Evolutionary conservation across 2,329 filamentous ascomycete genomes (phyloP), one percentile per base, ranked within the genome.

Genomic region (Fusarium nisikadoi): DNA sequence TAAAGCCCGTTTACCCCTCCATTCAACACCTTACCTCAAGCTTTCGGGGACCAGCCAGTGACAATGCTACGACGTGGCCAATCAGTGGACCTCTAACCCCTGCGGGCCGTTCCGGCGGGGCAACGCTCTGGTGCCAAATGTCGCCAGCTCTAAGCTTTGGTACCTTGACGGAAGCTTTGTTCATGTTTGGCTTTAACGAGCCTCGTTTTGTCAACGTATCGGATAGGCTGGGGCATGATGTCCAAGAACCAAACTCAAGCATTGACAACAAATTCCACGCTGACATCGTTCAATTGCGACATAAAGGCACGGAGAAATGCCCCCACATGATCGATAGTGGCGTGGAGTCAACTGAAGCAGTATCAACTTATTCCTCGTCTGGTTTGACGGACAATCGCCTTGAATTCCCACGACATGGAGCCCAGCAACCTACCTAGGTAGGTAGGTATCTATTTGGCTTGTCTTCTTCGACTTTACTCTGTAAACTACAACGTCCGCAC

Each of bases 31-130:
- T 38, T 60, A 38, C 52, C 39, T 45, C 53, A 19, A 67, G 62
- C 62, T 65, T 62, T 42, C 46, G 49, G 62, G 54, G 63, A 68
- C 46, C 47, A 39, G 46, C 54, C 64, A 67, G 62, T 67, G 42
- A 63, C 27, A 29, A 23, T 38, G 31, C 46, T 54, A 68, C 63
- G 64, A 42, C 29, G 39, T 58, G 55, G 50, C 70, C 70, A 72
- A 67, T 61, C 70, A 71, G 16, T 52, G 61, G 59, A n/a, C 43
- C 38, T 54, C 9, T 46, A 23, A 69, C 46, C 66, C 66, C 60
- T 70, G 72, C 74, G 74, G 74, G 65, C 74, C 74, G 74, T 73
- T 70, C 74, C 74, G 72, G 70, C 68, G 70, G 74, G 63, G 62
- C 70, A 67, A 53, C 29, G 54, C 56, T 49, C 47, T 57, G 54